These are phyloP conservation scores for Lablab purpureus DNA, from an alignment of 306 rosid genomes.

Conservation along the genomic window DNA sequence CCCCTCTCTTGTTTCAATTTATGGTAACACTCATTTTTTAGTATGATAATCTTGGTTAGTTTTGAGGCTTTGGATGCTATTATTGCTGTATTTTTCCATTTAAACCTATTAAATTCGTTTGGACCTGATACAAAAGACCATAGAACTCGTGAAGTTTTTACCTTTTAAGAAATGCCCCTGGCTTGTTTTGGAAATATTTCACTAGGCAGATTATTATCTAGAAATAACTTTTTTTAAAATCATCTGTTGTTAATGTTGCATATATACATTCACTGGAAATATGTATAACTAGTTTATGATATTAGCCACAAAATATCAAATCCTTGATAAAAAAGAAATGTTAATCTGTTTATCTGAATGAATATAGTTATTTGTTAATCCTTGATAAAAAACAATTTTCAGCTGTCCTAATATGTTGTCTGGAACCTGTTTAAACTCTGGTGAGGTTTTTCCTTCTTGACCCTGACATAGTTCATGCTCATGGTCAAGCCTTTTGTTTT, in stretches of 20 bases:
- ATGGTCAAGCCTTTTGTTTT: background rate
- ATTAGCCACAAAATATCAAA: background rate
- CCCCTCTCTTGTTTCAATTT: constrained; percentile 16
- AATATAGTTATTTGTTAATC: background rate
- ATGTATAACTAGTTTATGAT: background rate
- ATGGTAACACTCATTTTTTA: background rate
- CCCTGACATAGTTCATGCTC: background rate
- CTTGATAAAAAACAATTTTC: too few species aligned
- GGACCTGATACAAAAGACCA: constrained; percentile 15
- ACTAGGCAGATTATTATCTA: constrained; percentile 8
- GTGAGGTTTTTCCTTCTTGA: background rate
- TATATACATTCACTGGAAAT: background rate
- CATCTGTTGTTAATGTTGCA: background rate
- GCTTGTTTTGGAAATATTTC: background rate
- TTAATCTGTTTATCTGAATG: constrained; percentile 4
- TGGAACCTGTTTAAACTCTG: background rate
- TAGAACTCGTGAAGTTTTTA: constrained; percentile 25
- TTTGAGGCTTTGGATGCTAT: constrained; percentile 12
- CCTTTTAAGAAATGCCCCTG: background rate
- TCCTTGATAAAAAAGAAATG: background rate
- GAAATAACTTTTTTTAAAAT: constrained; percentile 12
- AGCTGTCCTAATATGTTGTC: background rate
- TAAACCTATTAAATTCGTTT: constrained; percentile 32
- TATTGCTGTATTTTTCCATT: constrained; percentile 2
- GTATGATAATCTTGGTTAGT: constrained; percentile 4